Evolutionary conservation across 257 asterid species (phyloP), one percentile per base, ranked within the genome.

Genomic region (Thymus mandschuricus): DNA sequence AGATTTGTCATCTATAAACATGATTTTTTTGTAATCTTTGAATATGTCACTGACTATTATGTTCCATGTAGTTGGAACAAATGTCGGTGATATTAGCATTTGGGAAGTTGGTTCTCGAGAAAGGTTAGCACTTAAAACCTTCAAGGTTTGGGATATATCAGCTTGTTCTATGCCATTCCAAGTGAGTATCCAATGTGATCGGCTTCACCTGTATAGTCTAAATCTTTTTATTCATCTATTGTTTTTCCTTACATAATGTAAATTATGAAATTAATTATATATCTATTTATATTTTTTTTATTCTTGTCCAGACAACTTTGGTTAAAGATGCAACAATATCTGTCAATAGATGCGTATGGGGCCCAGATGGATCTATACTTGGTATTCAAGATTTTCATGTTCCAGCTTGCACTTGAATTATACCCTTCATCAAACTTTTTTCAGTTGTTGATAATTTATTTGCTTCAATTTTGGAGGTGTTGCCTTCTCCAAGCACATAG

Each of bases 31-130:
- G 34, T 69, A 58, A 64, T 72, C 52, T 68, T 6, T 55, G 41
- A 45, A 62, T 43, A 13, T 51, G 11, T 66, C 58, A 44, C 56
- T 55, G 50, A 67, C 50, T 35, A 48, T 56, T 58, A 27, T 78
- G 49, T 73, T 40, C 61, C 35, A 74, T 61, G 82, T 74, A 94
- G 99, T 94, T 87, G 99, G 99, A 79, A 94, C 99, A 58, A 94
- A 89, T 80, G 97, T 92, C 73, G 99, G 99, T 72, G 99, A 94
- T 76, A 88, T 94, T 69, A 92, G 97, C 90, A 88, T 94, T 49
- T 94, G 99, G 99, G 98, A 94, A 80, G 97, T 92, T 78, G 97
- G 98, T 49, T 85, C 97, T 58, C 87, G 92, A 41, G 99, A 94
- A 67, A 86, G 98, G 82, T 76, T 94, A 80, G 90, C 93, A n/a